Percentiles rank a stretch among this genome's conserved stretches.
These are phyloP conservation scores for Dalbergia cultrata DNA, from an alignment of 306 rosid species.

Conservation along the genomic window DNA sequence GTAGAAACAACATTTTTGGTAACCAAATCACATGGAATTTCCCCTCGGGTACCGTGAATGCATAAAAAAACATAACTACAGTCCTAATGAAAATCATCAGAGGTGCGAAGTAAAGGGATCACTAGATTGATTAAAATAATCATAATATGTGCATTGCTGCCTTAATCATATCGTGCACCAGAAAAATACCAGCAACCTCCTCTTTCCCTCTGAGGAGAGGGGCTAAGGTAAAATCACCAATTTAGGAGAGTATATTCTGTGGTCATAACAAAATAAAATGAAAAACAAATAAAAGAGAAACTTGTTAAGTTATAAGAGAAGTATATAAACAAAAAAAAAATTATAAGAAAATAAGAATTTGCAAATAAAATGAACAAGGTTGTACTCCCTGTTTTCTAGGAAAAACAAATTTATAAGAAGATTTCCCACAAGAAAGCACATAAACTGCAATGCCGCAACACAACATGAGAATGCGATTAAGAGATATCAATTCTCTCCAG, in stretches of 20 bases:
- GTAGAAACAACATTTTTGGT: no score
- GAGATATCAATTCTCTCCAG: slow-evolving; percentile 24
- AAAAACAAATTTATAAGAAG: slow-evolving; percentile 38
- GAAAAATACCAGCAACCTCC: background rate
- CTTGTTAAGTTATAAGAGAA: no score
- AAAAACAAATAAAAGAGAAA: no score
- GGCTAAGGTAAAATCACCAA: slow-evolving; percentile 5
- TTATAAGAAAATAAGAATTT: no score
- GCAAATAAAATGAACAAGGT: slow-evolving; percentile 59
- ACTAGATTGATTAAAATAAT: background rate
- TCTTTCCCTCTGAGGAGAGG: background rate
- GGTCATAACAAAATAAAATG: no score
- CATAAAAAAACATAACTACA: no score
- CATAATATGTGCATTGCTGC: background rate
- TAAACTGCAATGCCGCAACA: slow-evolving; percentile 4
- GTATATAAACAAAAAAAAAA: no score
- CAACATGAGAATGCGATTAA: slow-evolving; percentile 10
- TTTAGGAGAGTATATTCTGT: no score
- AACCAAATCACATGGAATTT: no score
- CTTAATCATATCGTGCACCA: background rate
- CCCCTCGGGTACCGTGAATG: no score
- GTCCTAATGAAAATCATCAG: no score
- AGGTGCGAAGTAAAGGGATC: no score
- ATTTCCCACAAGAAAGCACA: slow-evolving; percentile 1
- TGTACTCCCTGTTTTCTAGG: slow-evolving; percentile 62